phyloP scores from a whole-genome alignment of 1,284 basidiomycete species.

The Heterobasidion annosum region DNA sequence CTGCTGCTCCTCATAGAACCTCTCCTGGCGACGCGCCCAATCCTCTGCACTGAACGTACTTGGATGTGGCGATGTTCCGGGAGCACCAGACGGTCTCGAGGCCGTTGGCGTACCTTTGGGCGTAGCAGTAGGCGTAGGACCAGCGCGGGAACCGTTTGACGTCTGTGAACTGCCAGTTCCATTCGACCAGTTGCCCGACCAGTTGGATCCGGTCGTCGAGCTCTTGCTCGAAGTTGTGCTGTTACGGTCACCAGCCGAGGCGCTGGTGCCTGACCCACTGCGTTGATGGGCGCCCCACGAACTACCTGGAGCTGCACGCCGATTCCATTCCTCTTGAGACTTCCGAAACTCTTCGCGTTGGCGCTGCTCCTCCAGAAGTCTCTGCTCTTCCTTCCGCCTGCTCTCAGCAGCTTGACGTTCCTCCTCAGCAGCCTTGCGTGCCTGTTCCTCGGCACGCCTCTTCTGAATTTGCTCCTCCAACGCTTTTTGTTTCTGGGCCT shows the following conservation, averaged over 20 bases:
- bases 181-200: slow-evolving; percentile 14
- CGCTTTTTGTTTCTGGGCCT: slow-evolving; percentile 6
- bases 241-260: slow-evolving; percentile 17
- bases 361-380: not conserved
- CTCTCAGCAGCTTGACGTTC: not conserved
- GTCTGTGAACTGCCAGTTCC: slow-evolving; percentile 15
- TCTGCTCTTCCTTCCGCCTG: slow-evolving; percentile 5
- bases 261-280: slow-evolving; percentile 14
- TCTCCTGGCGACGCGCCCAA: slow-evolving; percentile 47
- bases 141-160: slow-evolving; percentile 14
- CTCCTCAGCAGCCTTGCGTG: not conserved
- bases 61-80: slow-evolving; percentile 16
- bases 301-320: slow-evolving; percentile 12
- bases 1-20: slow-evolving; percentile 44
- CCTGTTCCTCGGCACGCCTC: not conserved
- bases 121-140: slow-evolving; percentile 16
- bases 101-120: slow-evolving; percentile 13
- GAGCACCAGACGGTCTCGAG: slow-evolving; percentile 14
- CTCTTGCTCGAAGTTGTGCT: slow-evolving; percentile 21
- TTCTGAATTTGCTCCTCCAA: not conserved
- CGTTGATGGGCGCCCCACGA: slow-evolving; percentile 12
- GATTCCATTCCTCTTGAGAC: slow-evolving; percentile 16
- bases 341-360: slow-evolving; percentile 12
- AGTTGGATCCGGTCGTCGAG: slow-evolving; percentile 11
- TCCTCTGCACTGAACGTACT: slow-evolving; percentile 33